Evolutionary conservation across 345 rosid species (phyloP).

Genomic region (Aquilaria yunnanensis): DNA sequence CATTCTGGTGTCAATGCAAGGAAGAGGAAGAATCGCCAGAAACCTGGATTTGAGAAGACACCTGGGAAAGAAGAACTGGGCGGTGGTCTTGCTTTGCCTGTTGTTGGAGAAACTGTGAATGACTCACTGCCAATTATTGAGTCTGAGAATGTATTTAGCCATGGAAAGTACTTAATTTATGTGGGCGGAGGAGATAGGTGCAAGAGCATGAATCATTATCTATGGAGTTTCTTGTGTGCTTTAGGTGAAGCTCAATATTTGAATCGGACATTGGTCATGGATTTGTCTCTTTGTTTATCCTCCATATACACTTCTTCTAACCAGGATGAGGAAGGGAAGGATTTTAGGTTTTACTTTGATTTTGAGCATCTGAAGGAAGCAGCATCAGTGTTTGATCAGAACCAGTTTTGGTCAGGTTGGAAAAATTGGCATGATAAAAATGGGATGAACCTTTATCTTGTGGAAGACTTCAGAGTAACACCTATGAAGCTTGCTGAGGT

Average conservation of each 20-base stretch:
- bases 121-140: constrained; percentile 68
- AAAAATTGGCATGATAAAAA: constrained; percentile 60
- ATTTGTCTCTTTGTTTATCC: constrained; percentile 71
- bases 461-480: constrained; percentile 61
- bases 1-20: constrained; percentile 89
- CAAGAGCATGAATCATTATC: constrained; percentile 91
- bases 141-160: constrained; percentile 62
- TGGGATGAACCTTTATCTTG: constrained; percentile 46
- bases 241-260: constrained; percentile 90
- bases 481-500: constrained; percentile 70
- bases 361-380: constrained; percentile 89
- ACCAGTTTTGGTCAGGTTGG: constrained; percentile 89
- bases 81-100: constrained; percentile 32
- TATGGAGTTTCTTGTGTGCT: constrained; percentile 97
- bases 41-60: constrained; percentile 56
- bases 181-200: constrained; percentile 84
- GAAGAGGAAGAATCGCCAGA: constrained; percentile 69
- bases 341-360: constrained; percentile 90
- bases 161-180: constrained; percentile 67
- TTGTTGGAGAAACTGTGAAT: constrained; percentile 72
- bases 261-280: constrained; percentile 88
- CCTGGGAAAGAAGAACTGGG: constrained; percentile 26
- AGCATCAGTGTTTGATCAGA: constrained; percentile 81
- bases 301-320: constrained; percentile 67
- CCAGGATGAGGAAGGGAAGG: constrained; percentile 90